Conservation (phyloP, 805 yeast species). For the Candida orba region DNA sequence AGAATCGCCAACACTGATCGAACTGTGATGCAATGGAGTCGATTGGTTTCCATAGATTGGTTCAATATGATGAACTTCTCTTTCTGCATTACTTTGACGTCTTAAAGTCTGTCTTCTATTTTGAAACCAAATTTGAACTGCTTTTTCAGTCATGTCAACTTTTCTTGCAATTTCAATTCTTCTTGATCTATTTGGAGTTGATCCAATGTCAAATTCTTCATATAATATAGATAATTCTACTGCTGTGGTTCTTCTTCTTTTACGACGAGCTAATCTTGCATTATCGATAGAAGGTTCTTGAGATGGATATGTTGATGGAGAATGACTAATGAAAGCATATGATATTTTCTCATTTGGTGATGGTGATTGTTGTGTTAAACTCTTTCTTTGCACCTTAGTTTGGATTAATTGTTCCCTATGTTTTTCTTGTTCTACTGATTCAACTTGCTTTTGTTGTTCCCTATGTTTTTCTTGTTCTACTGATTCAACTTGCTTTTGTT, state of each 20-base stretch:
- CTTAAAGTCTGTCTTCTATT: slow-evolving; percentile 83
- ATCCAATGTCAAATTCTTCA: slow-evolving; percentile 65
- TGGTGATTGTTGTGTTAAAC: background rate
- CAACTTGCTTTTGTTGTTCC: background rate
- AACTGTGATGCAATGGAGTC: slow-evolving; percentile 2
- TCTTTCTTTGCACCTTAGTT: too few species aligned
- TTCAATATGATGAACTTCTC: slow-evolving; percentile 24
- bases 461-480: background rate
- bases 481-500: slow-evolving; percentile 1
- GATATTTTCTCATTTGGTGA: slow-evolving; percentile 29
- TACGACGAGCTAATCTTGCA: slow-evolving; percentile 88
- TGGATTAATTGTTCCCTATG: too few species aligned
- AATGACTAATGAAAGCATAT: slow-evolving; percentile 89
- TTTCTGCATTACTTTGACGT: slow-evolving; percentile 33
- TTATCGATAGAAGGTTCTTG: slow-evolving; percentile 83
- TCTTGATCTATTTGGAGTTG: slow-evolving; percentile 73
- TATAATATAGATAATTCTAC: slow-evolving; percentile 77
- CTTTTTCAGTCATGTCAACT: slow-evolving; percentile 94
- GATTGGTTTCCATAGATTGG: slow-evolving; percentile 11
- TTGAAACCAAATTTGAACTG: slow-evolving; percentile 98
- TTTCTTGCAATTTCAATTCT: slow-evolving; percentile 71
- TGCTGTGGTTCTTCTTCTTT: slow-evolving; percentile 92
- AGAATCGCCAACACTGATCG: background rate
- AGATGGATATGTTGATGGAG: slow-evolving; percentile 79
- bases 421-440: background rate